A percentile compares a stretch with the other conserved stretches of the same genome.
These are phyloP conservation scores for Elongisporangium prolatum DNA, from an alignment of 352 stramenopile genomes.

Conservation along the genomic window DNA sequence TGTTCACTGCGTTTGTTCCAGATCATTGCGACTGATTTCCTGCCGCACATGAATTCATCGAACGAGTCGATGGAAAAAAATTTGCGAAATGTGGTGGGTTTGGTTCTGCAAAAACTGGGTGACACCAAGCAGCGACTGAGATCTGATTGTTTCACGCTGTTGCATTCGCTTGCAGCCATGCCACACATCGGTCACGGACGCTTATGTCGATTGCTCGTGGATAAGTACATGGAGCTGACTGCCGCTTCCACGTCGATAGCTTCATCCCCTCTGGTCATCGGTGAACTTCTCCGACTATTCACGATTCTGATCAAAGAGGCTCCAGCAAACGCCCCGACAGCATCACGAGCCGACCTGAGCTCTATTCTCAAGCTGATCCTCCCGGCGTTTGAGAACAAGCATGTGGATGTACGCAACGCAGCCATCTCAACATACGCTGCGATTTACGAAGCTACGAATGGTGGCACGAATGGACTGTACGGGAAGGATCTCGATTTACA, in stretches of 20 bases:
- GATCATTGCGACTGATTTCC: conserved; percentile 63
- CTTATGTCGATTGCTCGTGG: conserved; percentile 59
- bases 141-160: conserved; percentile 62
- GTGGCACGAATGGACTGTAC: conserved; percentile 22
- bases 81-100: conserved; percentile 44
- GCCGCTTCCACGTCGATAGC: conserved; percentile 23
- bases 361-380: conserved; percentile 45
- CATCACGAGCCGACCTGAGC: conserved; percentile 22
- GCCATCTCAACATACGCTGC: conserved; percentile 60
- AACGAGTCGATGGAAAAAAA: conserved; percentile 55
- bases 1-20: conserved; percentile 71
- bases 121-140: conserved; percentile 75
- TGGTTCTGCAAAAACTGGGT: conserved; percentile 69
- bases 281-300: conserved; percentile 64
- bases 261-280: conserved; percentile 43
- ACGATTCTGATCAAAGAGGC: conserved; percentile 50
- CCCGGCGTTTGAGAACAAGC: conserved; percentile 72
- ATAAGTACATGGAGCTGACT: conserved; percentile 45
- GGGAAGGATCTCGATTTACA: conserved; percentile 44
- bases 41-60: conserved; percentile 40
- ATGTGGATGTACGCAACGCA: conserved; percentile 73
- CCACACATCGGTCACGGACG: conserved; percentile 51
- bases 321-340: conserved; percentile 14
- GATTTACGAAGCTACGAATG: conserved; percentile 71
- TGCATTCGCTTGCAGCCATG: conserved; percentile 57